Percentiles rank a stretch among this genome's conserved stretches.
Evolutionary conservation across 495 filamentous ascomycete genomes (phyloP).

Genomic region (Staphylotrichum longicolle): DNA sequence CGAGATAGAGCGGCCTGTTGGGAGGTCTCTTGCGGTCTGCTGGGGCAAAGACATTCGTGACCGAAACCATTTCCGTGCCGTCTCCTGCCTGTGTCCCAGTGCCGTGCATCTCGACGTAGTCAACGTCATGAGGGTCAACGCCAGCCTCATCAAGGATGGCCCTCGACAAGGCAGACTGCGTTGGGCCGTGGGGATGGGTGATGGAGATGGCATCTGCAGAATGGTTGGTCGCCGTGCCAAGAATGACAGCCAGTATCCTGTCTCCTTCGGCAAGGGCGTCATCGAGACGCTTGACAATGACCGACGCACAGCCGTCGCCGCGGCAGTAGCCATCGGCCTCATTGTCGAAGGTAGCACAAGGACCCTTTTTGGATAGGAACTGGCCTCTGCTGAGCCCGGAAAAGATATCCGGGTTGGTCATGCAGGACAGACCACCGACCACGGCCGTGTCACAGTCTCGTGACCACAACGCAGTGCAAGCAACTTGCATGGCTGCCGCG

Average conservation of each 20-base stretch:
- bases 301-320: constrained; percentile 67
- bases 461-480: constrained; percentile 76
- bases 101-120: constrained; percentile 89
- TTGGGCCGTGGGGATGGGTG: constrained; percentile 72
- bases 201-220: constrained; percentile 77
- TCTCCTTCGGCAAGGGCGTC: constrained; percentile 76
- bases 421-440: constrained; percentile 73
- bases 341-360: constrained; percentile 78
- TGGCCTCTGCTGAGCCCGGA: constrained; percentile 78
- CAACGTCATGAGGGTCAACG: constrained; percentile 68
- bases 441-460: constrained; percentile 84
- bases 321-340: constrained; percentile 77
- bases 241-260: constrained; percentile 65
- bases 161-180: constrained; percentile 68
- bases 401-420: constrained; percentile 85
- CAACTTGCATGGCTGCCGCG: constrained; percentile 77
- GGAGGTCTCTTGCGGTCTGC: constrained; percentile 59
- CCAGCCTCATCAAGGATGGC: constrained; percentile 67
- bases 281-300: constrained; percentile 71
- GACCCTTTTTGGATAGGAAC: constrained; percentile 75
- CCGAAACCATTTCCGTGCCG: constrained; percentile 73
- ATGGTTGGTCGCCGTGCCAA: constrained; percentile 69
- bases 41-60: constrained; percentile 79
- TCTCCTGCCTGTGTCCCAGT: constrained; percentile 85
- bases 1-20: constrained; percentile 73